Percentiles rank a stretch among this genome's conserved stretches.
These are phyloP conservation scores for Ramaria sp. DNA, from an alignment of 768 basidiomycete species.

Conservation along the genomic window DNA sequence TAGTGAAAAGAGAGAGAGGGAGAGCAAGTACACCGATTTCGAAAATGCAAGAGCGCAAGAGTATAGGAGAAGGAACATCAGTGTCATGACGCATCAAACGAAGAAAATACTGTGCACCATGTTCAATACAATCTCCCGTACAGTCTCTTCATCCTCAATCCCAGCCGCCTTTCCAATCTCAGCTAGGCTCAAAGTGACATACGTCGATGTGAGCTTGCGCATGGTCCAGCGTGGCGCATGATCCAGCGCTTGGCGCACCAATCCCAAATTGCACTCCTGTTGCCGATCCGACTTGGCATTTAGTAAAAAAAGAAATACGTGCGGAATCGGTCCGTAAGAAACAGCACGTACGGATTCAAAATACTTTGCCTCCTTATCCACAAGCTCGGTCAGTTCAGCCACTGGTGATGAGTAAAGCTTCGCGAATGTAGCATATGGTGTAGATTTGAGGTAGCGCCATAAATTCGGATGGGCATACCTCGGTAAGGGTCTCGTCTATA, in stretches of 20 bases:
- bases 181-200: slow-evolving; percentile 60
- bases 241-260: slow-evolving; percentile 54
- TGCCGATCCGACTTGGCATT: background rate
- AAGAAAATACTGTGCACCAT: slow-evolving; percentile 43
- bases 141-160: slow-evolving; percentile 15
- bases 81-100: background rate
- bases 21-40: too few relatives aligned
- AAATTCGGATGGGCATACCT: slow-evolving; percentile 62
- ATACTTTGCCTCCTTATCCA: slow-evolving; percentile 41
- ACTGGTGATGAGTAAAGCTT: slow-evolving; percentile 51
- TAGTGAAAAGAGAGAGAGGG: too few relatives aligned
- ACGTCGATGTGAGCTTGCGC: slow-evolving; percentile 72
- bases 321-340: background rate
- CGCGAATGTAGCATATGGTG: slow-evolving; percentile 53
- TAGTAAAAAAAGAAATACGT: background rate
- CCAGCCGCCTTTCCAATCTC: slow-evolving; percentile 51
- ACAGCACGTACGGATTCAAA: slow-evolving; percentile 40
- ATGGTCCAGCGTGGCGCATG: slow-evolving; percentile 71
- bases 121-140: slow-evolving; percentile 45
- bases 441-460: slow-evolving; percentile 49
- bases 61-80: background rate
- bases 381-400: slow-evolving; percentile 31
- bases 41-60: too few relatives aligned
- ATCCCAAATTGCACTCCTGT: slow-evolving; percentile 65
- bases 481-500: slow-evolving; percentile 40